phyloP scores from a whole-genome alignment of 768 basidiomycete species.

The Suillus brevipes region DNA sequence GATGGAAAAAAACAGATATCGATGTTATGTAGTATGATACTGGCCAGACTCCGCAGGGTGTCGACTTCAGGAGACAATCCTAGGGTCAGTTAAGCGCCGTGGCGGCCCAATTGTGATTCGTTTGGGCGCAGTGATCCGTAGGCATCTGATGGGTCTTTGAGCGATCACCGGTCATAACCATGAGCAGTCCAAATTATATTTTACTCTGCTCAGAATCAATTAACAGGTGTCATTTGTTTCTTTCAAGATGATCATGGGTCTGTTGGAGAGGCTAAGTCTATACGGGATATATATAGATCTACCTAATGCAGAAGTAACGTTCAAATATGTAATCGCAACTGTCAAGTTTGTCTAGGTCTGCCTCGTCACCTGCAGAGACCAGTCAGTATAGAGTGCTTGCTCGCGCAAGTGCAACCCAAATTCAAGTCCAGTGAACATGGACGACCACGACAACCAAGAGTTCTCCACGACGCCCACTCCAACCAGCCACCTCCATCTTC shows the following conservation, averaged over 20 bases:
- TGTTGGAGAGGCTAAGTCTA: too few species aligned
- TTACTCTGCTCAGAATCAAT: too few species aligned
- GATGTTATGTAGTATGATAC: too few species aligned
- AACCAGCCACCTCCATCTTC: slow-evolving; percentile 30
- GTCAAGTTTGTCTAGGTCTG: neutral
- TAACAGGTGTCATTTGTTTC: too few species aligned
- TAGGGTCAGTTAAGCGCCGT: too few species aligned
- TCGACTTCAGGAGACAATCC: neutral
- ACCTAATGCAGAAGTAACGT: neutral
- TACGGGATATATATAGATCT: neutral
- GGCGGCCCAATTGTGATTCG: neutral
- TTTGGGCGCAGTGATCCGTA: neutral
- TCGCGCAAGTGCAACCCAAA: neutral
- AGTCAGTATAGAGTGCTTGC: neutral
- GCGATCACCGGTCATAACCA: too few species aligned
- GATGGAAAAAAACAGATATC: too few species aligned
- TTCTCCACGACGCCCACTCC: slow-evolving; percentile 49
- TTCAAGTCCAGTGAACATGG: slow-evolving; percentile 17
- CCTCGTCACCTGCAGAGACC: neutral
- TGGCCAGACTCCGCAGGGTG: too few species aligned
- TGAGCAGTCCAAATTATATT: too few species aligned
- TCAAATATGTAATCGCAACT: neutral
- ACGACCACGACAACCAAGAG: slow-evolving; percentile 36
- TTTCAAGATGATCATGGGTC: too few species aligned
- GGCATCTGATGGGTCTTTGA: neutral